Conservation (phyloP, 768 basidiomycete genomes). For the Strobilomyces confusus region DNA sequence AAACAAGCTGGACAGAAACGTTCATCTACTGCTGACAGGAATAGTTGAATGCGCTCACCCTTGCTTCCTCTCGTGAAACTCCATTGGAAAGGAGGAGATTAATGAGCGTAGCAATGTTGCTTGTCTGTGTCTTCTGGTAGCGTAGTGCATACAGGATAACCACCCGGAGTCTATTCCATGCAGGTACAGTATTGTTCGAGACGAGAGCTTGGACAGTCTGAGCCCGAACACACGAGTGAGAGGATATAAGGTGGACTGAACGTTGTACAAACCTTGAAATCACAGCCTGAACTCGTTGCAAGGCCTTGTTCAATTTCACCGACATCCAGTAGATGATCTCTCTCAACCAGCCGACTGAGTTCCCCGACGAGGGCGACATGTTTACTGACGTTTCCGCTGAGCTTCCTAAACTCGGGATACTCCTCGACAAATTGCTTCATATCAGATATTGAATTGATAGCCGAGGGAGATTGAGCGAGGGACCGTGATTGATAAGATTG, state of each 20-base stretch:
- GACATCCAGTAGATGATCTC: constrained; percentile 81
- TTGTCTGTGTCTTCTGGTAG: constrained; percentile 86
- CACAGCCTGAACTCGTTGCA: constrained; percentile 86
- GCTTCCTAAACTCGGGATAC: constrained; percentile 94
- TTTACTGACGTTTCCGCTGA: constrained; percentile 98
- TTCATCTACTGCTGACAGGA: constrained; percentile 8
- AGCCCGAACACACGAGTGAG: not conserved
- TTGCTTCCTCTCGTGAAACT: constrained; percentile 70
- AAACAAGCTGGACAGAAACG: constrained; percentile 64
- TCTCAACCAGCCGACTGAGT: constrained; percentile 82
- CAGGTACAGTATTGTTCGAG: constrained; percentile 58
- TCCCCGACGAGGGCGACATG: constrained; percentile 97
- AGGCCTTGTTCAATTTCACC: constrained; percentile 96
- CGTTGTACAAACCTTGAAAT: constrained; percentile 62
- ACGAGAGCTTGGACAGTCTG: constrained; percentile 84
- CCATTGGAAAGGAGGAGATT: constrained; percentile 74
- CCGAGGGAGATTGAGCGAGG: constrained; percentile 66
- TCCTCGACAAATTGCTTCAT: constrained; percentile 99
- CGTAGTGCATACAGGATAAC: constrained; percentile 91
- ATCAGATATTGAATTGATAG: constrained; percentile 90
- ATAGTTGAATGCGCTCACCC: constrained; percentile 35
- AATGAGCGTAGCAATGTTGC: constrained; percentile 76
- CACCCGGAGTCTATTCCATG: constrained; percentile 82
- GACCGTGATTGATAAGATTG: constrained; percentile 87
- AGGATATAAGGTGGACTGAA: not conserved